These are phyloP conservation scores for Suhomyces kilbournensis DNA, from an alignment of 805 yeast species.

Conservation along the genomic window DNA sequence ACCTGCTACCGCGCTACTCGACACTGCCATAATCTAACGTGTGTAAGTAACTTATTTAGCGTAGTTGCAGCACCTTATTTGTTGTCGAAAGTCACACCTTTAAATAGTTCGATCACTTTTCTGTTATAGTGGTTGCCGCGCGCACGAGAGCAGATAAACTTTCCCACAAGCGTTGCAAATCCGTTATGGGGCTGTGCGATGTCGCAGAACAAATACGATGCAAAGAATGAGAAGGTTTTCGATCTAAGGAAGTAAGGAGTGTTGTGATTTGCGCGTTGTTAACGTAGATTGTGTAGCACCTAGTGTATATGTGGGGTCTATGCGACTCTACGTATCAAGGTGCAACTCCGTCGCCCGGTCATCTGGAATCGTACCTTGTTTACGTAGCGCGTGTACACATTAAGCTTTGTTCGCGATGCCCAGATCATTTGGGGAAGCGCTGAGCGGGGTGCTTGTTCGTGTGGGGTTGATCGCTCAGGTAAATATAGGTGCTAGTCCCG, in stretches of 20 bases:
- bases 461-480: not conserved
- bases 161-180: not conserved
- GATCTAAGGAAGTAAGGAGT: not conserved
- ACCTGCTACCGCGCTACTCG: conserved; percentile 53
- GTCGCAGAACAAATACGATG: not conserved
- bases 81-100: not conserved
- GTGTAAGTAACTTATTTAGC: not conserved
- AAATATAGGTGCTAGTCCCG: not conserved
- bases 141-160: not conserved
- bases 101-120: not conserved
- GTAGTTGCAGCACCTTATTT: not conserved
- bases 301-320: not conserved
- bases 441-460: not conserved
- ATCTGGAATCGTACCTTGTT: not conserved
- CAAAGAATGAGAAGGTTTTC: not conserved
- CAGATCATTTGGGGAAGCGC: not conserved
- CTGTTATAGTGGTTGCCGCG: not conserved
- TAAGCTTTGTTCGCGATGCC: not conserved
- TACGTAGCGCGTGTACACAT: not conserved
- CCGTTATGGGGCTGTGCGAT: not conserved
- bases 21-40: conserved; percentile 27
- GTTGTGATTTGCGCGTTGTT: not conserved
- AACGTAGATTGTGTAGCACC: not conserved
- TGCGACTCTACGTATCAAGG: not conserved
- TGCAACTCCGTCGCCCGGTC: not conserved